Conservation (phyloP, 257 asterid species). For the Craterostigma plantagineum region DNA sequence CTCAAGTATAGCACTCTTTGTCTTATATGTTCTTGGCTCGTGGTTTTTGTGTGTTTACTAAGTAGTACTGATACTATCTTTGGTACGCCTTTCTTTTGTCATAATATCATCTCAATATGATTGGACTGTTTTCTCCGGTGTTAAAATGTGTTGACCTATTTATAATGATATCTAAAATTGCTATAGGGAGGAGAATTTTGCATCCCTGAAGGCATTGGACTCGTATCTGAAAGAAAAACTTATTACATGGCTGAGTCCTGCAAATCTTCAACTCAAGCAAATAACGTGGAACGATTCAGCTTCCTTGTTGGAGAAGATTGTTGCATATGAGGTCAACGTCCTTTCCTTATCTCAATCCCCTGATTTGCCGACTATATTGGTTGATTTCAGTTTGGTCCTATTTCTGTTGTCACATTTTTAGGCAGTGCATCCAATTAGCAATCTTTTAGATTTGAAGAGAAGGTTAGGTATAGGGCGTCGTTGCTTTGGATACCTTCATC, state of each 20-base stretch:
- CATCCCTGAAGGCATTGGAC: conserved; percentile 67
- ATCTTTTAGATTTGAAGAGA: conserved; percentile 75
- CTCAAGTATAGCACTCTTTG: conserved; percentile 60
- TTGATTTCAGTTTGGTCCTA: too few relatives aligned
- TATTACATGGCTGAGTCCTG: conserved; percentile 89
- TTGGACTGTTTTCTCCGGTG: neutral
- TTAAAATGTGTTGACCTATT: neutral
- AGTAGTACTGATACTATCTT: neutral
- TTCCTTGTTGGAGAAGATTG: conserved; percentile 87
- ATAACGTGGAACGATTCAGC: conserved; percentile 97
- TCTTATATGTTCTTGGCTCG: conserved; percentile 9
- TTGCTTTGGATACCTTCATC: conserved; percentile 90
- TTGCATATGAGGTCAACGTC: conserved; percentile 82
- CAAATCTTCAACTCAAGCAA: conserved; percentile 71
- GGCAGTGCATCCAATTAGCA: conserved; percentile 99
- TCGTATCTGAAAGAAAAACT: conserved; percentile 87
- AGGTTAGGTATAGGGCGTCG: conserved; percentile 90
- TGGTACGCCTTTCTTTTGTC: neutral
- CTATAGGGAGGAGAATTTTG: conserved; percentile 51
- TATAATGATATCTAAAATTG: neutral
- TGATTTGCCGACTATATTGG: too few relatives aligned
- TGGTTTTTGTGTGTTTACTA: conserved; percentile 1
- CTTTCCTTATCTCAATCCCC: conserved; percentile 1
- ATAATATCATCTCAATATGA: too few relatives aligned
- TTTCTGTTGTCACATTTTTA: conserved; percentile 10